Conservation (phyloP, 1,139 yeast genomes). For the Debaryomyces udenii region DNA sequence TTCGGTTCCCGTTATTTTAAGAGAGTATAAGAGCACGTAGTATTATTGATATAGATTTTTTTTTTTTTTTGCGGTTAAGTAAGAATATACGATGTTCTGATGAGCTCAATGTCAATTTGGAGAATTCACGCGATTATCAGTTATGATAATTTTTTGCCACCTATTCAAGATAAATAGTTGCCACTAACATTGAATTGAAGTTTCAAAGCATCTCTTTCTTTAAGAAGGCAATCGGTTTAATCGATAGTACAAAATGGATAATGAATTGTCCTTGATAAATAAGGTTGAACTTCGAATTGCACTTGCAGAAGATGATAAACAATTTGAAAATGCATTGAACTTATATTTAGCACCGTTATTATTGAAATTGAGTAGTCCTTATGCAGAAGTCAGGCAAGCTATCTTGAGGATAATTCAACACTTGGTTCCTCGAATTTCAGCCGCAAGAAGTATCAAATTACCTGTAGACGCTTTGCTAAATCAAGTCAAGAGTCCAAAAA, state of each 20-base stretch:
- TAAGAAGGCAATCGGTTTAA: no score
- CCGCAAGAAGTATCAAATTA: constrained; percentile 55
- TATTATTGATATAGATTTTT: constrained; percentile 2
- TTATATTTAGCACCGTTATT: constrained; percentile 77
- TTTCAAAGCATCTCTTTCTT: no score
- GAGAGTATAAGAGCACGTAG: constrained; percentile 77
- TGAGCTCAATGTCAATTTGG: no score
- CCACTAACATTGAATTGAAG: no score
- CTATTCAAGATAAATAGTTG: background rate
- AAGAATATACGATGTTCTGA: background rate
- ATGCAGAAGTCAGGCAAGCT: constrained; percentile 66
- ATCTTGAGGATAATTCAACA: constrained; percentile 70
- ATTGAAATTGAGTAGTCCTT: constrained; percentile 74
- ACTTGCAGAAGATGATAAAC: constrained; percentile 67
- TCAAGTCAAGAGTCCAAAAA: constrained; percentile 62
- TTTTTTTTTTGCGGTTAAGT: background rate
- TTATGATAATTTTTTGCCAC: constrained; percentile 2
- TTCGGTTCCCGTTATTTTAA: constrained; percentile 91
- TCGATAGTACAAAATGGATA: constrained; percentile 22
- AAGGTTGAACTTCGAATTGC: constrained; percentile 86
- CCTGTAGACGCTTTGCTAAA: constrained; percentile 64
- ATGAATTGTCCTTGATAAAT: constrained; percentile 62
- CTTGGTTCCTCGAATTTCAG: constrained; percentile 65
- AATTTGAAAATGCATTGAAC: constrained; percentile 62
- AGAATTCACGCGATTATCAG: background rate